Conservation (phyloP, 2,329 filamentous ascomycete genomes). For the Talaromyces piceae region DNA sequence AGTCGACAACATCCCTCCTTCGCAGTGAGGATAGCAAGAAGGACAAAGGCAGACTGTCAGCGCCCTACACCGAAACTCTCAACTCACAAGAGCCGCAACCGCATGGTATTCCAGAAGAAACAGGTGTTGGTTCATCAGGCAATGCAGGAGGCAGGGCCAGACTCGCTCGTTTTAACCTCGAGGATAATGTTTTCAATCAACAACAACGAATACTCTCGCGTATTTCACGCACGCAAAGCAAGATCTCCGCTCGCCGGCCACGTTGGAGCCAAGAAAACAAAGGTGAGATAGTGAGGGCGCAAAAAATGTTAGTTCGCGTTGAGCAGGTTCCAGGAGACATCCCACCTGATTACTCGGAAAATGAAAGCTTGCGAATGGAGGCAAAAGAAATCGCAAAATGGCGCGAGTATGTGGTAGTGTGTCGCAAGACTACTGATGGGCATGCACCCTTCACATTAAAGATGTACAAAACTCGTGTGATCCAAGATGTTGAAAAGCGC, state of each 20-base stretch:
- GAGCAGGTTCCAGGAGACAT: constrained; percentile 48
- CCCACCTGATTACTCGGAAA: constrained; percentile 57
- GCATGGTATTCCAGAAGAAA: constrained; percentile 18
- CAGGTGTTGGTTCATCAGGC: constrained; percentile 12
- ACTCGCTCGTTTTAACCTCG: constrained; percentile 38
- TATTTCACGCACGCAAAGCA: constrained; percentile 29
- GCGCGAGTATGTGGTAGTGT: constrained; percentile 58
- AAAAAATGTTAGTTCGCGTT: constrained; percentile 60
- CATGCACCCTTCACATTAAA: constrained; percentile 50
- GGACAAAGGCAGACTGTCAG: background rate
- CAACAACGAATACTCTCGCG: constrained; percentile 33
- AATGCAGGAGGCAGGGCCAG: constrained; percentile 24
- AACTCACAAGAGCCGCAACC: constrained; percentile 28
- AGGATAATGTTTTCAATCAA: constrained; percentile 36
- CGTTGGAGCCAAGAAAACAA: constrained; percentile 39
- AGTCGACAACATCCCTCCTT: constrained; percentile 29
- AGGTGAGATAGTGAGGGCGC: constrained; percentile 59
- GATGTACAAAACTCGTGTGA: constrained; percentile 56
- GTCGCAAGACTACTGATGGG: constrained; percentile 49
- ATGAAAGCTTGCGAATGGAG: constrained; percentile 52
- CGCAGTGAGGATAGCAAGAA: constrained; percentile 15
- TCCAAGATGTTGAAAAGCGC: constrained; percentile 51
- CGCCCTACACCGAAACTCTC: constrained; percentile 15
- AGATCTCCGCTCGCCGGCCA: constrained; percentile 26
- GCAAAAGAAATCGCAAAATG: constrained; percentile 56